phyloP scores from a whole-genome alignment of 2,329 filamentous ascomycete genomes.

The Tricladium varicosporioides region DNA sequence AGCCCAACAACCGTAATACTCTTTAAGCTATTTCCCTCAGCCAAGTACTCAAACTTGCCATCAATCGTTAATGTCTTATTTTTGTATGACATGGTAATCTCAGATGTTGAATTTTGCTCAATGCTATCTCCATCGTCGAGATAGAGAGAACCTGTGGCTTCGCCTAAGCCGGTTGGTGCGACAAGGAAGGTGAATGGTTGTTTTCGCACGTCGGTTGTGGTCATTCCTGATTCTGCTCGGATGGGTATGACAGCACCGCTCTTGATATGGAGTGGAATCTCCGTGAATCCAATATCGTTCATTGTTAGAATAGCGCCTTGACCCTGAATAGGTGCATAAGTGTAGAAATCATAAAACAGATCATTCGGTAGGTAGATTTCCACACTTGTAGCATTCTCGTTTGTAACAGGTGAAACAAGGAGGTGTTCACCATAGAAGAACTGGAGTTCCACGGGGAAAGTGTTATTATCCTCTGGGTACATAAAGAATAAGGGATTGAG shows the following conservation, averaged over 20 bases:
- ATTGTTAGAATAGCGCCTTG: conserved; percentile 39
- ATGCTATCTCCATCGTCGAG: conserved; percentile 74
- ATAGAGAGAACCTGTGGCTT: conserved; percentile 67
- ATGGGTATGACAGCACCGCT: conserved; percentile 63
- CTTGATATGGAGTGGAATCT: conserved; percentile 65
- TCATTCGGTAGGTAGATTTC: conserved; percentile 49
- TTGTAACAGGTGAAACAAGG: conserved; percentile 48
- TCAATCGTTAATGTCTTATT: not conserved
- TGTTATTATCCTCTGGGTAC: conserved; percentile 54
- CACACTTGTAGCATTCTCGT: conserved; percentile 43
- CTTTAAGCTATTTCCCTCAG: not conserved
- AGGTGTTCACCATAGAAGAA: conserved; percentile 50
- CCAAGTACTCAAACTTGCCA: not conserved
- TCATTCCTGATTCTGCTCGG: conserved; percentile 55
- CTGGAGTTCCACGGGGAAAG: conserved; percentile 47
- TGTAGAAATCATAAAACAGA: conserved; percentile 51
- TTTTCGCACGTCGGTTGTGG: conserved; percentile 60
- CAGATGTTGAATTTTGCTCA: conserved; percentile 47
- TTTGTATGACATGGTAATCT: conserved; percentile 1
- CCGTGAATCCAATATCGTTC: conserved; percentile 40
- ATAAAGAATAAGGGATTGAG: conserved; percentile 71
- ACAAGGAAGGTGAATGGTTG: conserved; percentile 71
- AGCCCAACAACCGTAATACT: not conserved
- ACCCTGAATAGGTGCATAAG: conserved; percentile 44
- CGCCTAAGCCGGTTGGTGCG: conserved; percentile 59